Evolutionary conservation across 2,329 filamentous ascomycete species (phyloP).

Genomic region (Scleromitrula shiraiana): DNA sequence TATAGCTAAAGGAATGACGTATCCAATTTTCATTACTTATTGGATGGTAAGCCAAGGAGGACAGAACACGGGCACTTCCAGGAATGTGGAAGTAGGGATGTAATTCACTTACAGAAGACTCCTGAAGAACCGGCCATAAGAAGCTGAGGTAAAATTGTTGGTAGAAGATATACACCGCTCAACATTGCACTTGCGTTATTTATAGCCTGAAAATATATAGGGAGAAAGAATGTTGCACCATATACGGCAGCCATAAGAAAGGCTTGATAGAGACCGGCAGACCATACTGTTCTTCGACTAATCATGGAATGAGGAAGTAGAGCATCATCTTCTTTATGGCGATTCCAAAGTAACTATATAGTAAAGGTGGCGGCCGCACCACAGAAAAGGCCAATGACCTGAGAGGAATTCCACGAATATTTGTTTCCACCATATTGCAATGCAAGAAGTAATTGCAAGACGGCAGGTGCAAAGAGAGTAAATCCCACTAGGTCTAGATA

Average conservation of each 20-base stretch:
- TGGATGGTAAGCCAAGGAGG: too few relatives aligned
- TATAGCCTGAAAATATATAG: slow-evolving; percentile 38
- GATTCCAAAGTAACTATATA: slow-evolving; percentile 23
- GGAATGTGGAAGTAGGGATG: slow-evolving; percentile 5
- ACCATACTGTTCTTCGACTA: slow-evolving; percentile 15
- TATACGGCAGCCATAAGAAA: slow-evolving; percentile 7
- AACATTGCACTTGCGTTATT: slow-evolving; percentile 28
- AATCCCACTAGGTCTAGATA: slow-evolving; percentile 30
- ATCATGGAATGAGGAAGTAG: slow-evolving; percentile 24
- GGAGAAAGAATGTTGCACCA: slow-evolving; percentile 12
- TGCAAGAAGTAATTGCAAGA: slow-evolving; percentile 31
- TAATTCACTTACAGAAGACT: slow-evolving; percentile 1
- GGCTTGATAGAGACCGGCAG: slow-evolving; percentile 3
- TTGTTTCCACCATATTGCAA: slow-evolving; percentile 29
- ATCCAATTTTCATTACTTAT: slow-evolving; percentile 25
- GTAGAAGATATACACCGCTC: slow-evolving; percentile 32
- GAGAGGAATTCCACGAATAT: slow-evolving; percentile 25
- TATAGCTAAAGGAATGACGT: slow-evolving; percentile 30
- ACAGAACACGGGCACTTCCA: slow-evolving; percentile 12
- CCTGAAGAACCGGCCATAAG: slow-evolving; percentile 4
- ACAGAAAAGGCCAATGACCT: slow-evolving; percentile 21
- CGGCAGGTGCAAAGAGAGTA: slow-evolving; percentile 27
- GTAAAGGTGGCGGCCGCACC: slow-evolving; percentile 16
- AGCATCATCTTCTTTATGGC: slow-evolving; percentile 19
- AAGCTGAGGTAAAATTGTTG: slow-evolving; percentile 29